Conservation (phyloP, 768 basidiomycete species). For the Rossbeevera mucosa region DNA sequence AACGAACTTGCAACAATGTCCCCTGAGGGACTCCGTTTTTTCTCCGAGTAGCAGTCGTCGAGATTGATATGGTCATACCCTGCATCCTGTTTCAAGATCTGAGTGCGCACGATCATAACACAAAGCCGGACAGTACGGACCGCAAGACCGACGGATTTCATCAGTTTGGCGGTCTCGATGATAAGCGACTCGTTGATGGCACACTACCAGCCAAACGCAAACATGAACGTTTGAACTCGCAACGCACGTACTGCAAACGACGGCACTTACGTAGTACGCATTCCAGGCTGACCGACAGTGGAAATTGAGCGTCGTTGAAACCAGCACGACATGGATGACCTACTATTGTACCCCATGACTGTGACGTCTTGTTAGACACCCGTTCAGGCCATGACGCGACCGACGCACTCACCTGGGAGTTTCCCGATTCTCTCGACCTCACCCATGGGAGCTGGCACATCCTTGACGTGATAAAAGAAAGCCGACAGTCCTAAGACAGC, state of each 20-base stretch:
- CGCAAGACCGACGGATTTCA: constrained; percentile 49
- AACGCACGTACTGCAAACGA: not conserved
- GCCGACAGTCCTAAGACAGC: constrained; percentile 16
- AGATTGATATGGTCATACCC: constrained; percentile 59
- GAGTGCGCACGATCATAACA: not conserved
- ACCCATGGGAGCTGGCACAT: not conserved
- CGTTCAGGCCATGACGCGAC: not conserved
- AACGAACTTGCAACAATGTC: constrained; percentile 52
- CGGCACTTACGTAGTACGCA: constrained; percentile 50
- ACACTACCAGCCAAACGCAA: constrained; percentile 37
- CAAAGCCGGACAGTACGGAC: constrained; percentile 29
- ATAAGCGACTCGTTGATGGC: constrained; percentile 53
- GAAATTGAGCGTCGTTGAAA: constrained; percentile 2
- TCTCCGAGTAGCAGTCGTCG: constrained; percentile 65
- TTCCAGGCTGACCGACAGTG: constrained; percentile 51
- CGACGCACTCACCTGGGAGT: constrained; percentile 6
- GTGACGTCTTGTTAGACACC: not conserved
- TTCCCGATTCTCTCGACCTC: constrained; percentile 27
- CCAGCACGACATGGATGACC: constrained; percentile 18
- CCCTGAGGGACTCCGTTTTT: constrained; percentile 44
- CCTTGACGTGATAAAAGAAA: constrained; percentile 11
- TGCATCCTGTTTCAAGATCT: constrained; percentile 37
- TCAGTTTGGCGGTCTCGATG: constrained; percentile 43
- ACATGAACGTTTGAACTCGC: not conserved
- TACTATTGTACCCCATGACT: constrained; percentile 67